Base-by-base conservation (phyloP, 2,329 filamentous ascomycete genomes). In the Xylogone sp. region DNA sequence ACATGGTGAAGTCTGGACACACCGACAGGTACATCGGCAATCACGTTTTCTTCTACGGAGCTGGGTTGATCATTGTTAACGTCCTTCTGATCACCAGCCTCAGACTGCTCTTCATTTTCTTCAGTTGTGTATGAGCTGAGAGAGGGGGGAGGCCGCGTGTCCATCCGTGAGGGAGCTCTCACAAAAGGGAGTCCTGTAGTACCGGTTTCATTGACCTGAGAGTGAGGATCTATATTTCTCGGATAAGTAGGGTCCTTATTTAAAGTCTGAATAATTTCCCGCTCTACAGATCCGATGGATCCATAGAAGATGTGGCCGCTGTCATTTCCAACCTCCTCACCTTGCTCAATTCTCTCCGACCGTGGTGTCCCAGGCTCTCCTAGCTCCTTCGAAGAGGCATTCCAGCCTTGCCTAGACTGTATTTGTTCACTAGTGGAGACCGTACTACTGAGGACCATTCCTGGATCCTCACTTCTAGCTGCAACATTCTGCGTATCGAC, bases 1-100 rank as follows among this genome's bases (percentile, higher is more conserved):
- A 97, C 93, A 62, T 92, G 81, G 66, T 99, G 93, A 52, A 99
- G 75, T 58, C 91, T 82, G n/a, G 92, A 96, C 5, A 94, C 77
- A 0, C 94, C 94, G 1, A 97, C 93, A 3, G 91, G 84, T 2
- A 97, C 84, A 52, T 87, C 84, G 4, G 69, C 64, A 20, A 53
- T 69, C 2, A 54, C 56, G 21, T 27, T 42, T 20, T 47, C 54
- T 20, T 16, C 5, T 7, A 16, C 34, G 12, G 34, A 39, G 13
- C 24, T 59, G 59, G 20, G 27, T 62, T 65, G 56, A 61, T 39
- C 13, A 39, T 39, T 18, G 5, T 39, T 22, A 2, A 16, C 20
- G 21, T 27, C 43, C 34, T 16, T 31, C 5, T 9, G 16, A 21
- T 34, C 3, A 13, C 7, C n/a, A 12, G 16, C 3, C 2, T 18